Evolutionary conservation across 495 filamentous ascomycete genomes (phyloP).

Genomic region (Haplographium delicatum): DNA sequence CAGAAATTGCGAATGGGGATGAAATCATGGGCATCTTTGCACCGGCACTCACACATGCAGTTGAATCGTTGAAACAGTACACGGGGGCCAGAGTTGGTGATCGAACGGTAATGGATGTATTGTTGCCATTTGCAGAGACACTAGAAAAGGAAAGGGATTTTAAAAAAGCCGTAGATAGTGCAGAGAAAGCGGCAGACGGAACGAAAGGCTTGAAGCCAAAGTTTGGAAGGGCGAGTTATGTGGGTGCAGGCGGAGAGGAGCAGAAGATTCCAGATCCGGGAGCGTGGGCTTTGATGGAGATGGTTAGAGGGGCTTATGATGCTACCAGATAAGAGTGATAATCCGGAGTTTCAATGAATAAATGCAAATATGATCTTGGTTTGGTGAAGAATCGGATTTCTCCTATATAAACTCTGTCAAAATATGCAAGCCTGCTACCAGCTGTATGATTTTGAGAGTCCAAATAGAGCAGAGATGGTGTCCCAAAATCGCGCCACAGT

Average conservation of each 20-base stretch:
- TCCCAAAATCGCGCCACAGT: background rate
- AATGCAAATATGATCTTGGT: too few species aligned
- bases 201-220: conserved; percentile 50
- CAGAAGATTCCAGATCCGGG: conserved; percentile 53
- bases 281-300: conserved; percentile 57
- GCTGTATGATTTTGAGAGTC: background rate
- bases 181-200: conserved; percentile 46
- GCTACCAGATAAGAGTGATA: conserved; percentile 8
- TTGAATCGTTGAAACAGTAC: conserved; percentile 30
- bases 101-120: conserved; percentile 27
- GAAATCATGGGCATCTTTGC: conserved; percentile 36
- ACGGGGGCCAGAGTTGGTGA: conserved; percentile 24
- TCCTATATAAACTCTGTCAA: too few species aligned
- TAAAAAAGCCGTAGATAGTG: conserved; percentile 44
- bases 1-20: too few species aligned
- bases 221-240: conserved; percentile 56
- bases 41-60: conserved; percentile 54
- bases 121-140: conserved; percentile 40
- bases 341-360: too few species aligned
- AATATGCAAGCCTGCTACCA: too few species aligned
- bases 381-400: too few species aligned
- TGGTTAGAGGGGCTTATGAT: conserved; percentile 43
- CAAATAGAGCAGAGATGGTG: too few species aligned
- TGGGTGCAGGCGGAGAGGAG: conserved; percentile 40
- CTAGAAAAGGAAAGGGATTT: conserved; percentile 39